Percentiles rank a stretch among this genome's conserved stretches.
Conservation (phyloP, 306 rosid genomes). For the Sophora flavescens region DNA sequence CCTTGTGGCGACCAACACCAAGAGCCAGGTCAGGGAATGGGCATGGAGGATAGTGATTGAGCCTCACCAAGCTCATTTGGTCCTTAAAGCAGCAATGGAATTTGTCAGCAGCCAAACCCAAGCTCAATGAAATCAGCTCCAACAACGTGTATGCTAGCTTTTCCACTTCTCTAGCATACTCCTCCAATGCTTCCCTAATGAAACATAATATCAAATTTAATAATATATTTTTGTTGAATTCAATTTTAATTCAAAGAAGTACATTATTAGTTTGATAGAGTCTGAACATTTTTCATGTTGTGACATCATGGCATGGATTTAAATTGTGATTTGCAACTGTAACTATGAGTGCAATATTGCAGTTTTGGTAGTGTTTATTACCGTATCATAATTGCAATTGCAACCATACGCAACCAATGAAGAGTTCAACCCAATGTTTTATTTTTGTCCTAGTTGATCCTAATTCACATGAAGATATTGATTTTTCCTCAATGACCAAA, state of each 20-base stretch:
- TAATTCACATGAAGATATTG: too few species aligned
- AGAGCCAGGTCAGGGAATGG: slow-evolving; percentile 79
- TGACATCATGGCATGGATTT: too few species aligned
- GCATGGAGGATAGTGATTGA: slow-evolving; percentile 81
- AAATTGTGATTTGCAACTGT: not conserved
- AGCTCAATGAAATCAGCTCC: slow-evolving; percentile 61
- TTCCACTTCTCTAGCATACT: slow-evolving; percentile 66
- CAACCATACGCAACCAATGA: not conserved
- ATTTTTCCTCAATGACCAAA: too few species aligned
- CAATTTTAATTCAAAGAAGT: not conserved
- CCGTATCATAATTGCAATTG: not conserved
- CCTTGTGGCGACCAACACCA: slow-evolving; percentile 93
- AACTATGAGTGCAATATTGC: not conserved
- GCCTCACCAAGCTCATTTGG: slow-evolving; percentile 61
- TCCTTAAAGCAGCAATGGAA: slow-evolving; percentile 62
- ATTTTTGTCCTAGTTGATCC: too few species aligned
- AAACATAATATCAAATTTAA: not conserved
- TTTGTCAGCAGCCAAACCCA: slow-evolving; percentile 62
- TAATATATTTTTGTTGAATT: not conserved
- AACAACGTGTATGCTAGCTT: slow-evolving; percentile 72
- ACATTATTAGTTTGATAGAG: not conserved
- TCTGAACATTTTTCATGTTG: not conserved
- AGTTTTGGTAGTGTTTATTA: too few species aligned
- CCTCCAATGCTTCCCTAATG: slow-evolving; percentile 64
- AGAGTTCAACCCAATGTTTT: not conserved